Conservation (phyloP, 441 rosid species). For the Bruguiera hainesii region DNA sequence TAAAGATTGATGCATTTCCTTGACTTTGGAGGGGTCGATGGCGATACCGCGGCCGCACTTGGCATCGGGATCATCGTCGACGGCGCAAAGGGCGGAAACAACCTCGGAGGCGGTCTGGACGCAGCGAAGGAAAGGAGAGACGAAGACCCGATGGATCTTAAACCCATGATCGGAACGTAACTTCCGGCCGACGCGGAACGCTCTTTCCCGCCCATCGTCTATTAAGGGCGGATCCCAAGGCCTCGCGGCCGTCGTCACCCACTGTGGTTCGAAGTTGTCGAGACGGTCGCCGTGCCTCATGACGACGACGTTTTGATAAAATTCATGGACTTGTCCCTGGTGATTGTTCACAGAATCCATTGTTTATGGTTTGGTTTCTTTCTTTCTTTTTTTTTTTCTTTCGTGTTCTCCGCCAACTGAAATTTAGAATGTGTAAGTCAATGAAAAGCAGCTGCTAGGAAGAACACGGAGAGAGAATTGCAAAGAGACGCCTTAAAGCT, state of each 20-base stretch:
- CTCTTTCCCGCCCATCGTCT: constrained; percentile 45
- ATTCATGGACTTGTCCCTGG: too few species aligned
- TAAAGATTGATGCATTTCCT: constrained; percentile 36
- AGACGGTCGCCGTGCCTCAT: constrained; percentile 91
- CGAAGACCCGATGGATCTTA: constrained; percentile 77
- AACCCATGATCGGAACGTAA: constrained; percentile 41
- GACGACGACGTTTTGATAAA: constrained; percentile 58
- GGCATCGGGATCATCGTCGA: constrained; percentile 29
- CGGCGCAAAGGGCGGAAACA: constrained; percentile 56
- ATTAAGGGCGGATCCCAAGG: constrained; percentile 88
- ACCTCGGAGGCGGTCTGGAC: constrained; percentile 74
- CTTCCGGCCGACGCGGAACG: constrained; percentile 49
- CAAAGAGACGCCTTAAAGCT: too few species aligned
- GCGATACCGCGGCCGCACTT: constrained; percentile 31
- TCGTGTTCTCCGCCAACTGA: neutral
- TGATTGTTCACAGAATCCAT: constrained; percentile 14
- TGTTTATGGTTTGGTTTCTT: neutral
- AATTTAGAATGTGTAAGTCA: neutral
- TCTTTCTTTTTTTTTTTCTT: too few species aligned
- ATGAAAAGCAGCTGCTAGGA: too few species aligned
- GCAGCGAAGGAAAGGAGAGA: constrained; percentile 90
- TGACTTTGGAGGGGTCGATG: constrained; percentile 53
- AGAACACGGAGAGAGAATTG: too few species aligned
- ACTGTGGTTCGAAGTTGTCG: constrained; percentile 56
- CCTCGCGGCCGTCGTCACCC: constrained; percentile 54